Conservation (phyloP, 805 yeast species). For the Blastobotrys mokoenaii region DNA sequence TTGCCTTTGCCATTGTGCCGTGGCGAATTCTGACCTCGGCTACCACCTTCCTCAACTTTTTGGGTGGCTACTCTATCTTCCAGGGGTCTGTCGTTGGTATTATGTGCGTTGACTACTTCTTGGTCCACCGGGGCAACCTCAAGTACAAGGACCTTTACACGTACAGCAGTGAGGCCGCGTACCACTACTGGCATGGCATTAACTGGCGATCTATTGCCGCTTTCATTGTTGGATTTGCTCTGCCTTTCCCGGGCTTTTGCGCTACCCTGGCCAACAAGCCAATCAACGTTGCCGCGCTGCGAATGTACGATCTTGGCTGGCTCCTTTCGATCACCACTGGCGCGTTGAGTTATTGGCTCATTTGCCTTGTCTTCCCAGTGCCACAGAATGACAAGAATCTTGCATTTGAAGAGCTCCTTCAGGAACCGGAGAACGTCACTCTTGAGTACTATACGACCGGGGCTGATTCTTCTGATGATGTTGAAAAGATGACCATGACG, state of each 20-base stretch:
- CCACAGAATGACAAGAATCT: conserved; percentile 4
- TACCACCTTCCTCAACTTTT: conserved; percentile 29
- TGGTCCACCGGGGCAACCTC: conserved; percentile 35
- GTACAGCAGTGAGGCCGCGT: conserved; percentile 29
- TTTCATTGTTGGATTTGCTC: conserved; percentile 20
- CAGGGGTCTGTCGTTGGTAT: conserved; percentile 36
- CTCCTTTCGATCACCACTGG: conserved; percentile 4
- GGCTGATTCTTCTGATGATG: too few species aligned
- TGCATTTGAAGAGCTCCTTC: conserved; percentile 1
- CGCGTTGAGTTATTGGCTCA: conserved; percentile 1
- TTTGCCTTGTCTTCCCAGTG: conserved; percentile 1
- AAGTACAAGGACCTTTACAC: conserved; percentile 37
- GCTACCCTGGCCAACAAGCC: neutral
- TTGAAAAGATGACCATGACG: too few species aligned
- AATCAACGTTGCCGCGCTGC: conserved; percentile 1
- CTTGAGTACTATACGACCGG: too few species aligned
- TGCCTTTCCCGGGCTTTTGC: conserved; percentile 12
- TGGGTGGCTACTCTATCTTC: conserved; percentile 35
- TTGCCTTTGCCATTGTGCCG: conserved; percentile 24
- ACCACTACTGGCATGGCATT: conserved; percentile 37
- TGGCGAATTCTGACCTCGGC: conserved; percentile 35
- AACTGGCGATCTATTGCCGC: conserved; percentile 37
- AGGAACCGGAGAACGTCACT: neutral
- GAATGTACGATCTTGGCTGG: conserved; percentile 6
- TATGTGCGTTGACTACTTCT: conserved; percentile 32